Evolutionary conservation across 2,329 filamentous ascomycete species (phyloP), one percentile per base, ranked within the genome.

Genomic region (Fusarium sp.): DNA sequence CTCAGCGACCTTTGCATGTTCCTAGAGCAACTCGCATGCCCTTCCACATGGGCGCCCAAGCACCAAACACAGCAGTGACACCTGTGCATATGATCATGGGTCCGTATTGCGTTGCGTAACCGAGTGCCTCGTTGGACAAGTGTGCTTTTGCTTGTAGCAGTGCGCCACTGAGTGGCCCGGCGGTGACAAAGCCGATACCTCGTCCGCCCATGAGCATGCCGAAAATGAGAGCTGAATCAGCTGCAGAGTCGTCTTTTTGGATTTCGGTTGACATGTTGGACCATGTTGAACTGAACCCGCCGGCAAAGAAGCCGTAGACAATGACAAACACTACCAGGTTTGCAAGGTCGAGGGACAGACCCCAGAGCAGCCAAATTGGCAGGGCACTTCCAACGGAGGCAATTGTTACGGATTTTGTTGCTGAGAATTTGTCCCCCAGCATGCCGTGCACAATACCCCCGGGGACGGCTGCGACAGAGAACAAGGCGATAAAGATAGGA

Each of bases 271-370:
- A 82, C 75, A 87, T 84, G 3, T 86, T 87, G 6, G 86, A 85
- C 90, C 90, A 92, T 0, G 89, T 88, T 3, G 87, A 86, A 35
- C 87, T 89, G 72, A 89, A 92, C 0, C 87, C 87, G 6, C 90
- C 88, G 0, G 90, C 90, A 47, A 91, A 92, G 74, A 91, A 86
- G 1, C 90, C 91, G 72, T 90, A 92, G 8, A 86, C 82, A 20
- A 91, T 78, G 11, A 89, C 87, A 76, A 91, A 92, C 16, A 88
- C 73, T 12, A 89, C 85, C 36, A 92, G 80, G 9, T 89, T 81
- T 7, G 84, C 84, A 28, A 90, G 80, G 12, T 84, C 84, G 0
- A 83, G 83, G 24, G 87, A 85, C 7, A 86, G 71, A 0, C 90
- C 90, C 91, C 91, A 92, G 22, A 91, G 82, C 13, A 91, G 78